These are phyloP conservation scores for Guillardia theta DNA, from an alignment of 78 protist species.

Conservation along the genomic window DNA sequence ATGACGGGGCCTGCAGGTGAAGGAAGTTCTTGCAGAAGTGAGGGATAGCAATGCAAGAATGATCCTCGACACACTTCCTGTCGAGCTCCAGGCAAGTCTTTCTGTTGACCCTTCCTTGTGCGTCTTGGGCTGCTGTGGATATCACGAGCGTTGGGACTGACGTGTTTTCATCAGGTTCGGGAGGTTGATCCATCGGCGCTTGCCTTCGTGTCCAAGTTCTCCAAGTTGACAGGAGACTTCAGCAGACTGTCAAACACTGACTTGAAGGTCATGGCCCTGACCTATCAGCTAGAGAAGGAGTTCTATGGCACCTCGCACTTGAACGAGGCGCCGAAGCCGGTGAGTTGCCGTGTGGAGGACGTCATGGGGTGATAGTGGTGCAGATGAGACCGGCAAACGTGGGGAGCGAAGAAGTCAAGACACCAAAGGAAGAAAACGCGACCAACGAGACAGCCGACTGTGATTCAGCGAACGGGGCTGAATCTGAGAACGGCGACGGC, in stretches of 20 bases:
- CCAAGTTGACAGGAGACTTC: constrained; percentile 65
- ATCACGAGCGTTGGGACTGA: not conserved
- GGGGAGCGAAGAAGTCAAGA: too few species aligned
- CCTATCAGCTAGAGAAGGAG: constrained; percentile 68
- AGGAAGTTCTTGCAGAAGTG: constrained; percentile 1
- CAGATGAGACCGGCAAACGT: not conserved
- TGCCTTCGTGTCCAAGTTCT: not conserved
- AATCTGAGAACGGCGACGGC: too few species aligned
- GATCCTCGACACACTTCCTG: not conserved
- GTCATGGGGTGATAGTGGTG: not conserved
- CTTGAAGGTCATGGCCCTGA: constrained; percentile 72
- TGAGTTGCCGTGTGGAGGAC: too few species aligned
- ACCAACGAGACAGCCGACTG: too few species aligned
- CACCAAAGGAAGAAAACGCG: too few species aligned
- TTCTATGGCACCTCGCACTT: constrained; percentile 25
- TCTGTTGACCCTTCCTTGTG: too few species aligned
- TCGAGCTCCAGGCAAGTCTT: not conserved
- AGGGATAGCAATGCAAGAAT: not conserved
- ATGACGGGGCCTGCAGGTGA: not conserved
- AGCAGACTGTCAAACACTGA: constrained; percentile 61
- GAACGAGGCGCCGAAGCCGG: not conserved
- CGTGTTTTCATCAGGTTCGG: not conserved
- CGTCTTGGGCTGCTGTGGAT: not conserved
- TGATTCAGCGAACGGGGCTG: too few species aligned
- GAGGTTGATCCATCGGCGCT: not conserved